Percentiles rank a stretch among this genome's conserved stretches.
Conservation (phyloP, 139 green algal species). For the Closterium sp. region DNA sequence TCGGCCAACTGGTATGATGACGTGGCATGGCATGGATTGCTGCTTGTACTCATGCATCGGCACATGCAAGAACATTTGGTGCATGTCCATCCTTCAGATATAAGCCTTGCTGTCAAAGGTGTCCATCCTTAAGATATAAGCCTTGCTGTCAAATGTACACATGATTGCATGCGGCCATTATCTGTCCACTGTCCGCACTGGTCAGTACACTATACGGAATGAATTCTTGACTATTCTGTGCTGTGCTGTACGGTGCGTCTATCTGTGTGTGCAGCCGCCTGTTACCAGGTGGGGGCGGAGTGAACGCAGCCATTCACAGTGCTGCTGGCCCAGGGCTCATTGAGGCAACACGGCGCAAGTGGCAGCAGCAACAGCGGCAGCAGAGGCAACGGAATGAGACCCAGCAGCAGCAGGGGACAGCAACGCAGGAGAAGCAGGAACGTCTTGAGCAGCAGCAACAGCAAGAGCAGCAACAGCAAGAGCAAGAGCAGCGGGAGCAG, state of each 20-base stretch:
- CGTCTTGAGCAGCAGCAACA: background rate
- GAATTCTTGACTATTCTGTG: no score
- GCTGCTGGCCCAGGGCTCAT: slow-evolving; percentile 29
- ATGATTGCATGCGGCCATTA: no score
- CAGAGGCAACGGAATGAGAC: background rate
- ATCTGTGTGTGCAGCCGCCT: slow-evolving; percentile 7
- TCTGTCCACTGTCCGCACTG: no score
- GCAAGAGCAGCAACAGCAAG: background rate
- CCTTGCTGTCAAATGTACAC: no score
- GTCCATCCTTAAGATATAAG: no score
- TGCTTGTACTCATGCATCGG: background rate
- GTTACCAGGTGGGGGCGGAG: slow-evolving; percentile 38
- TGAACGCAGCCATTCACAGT: slow-evolving; percentile 42
- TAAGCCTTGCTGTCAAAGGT: no score
- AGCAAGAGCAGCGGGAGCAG: no score
- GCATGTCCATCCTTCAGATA: no score
- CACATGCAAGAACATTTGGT: no score
- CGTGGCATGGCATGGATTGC: background rate
- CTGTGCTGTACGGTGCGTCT: no score
- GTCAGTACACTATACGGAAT: no score
- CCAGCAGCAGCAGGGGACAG: background rate
- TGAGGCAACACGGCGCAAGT: slow-evolving; percentile 12
- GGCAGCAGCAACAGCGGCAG: background rate
- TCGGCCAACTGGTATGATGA: slow-evolving; percentile 34
- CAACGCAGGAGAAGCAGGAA: background rate